Conservation (phyloP, 2,329 filamentous ascomycete species). For the Cladobotryum protrusum region DNA sequence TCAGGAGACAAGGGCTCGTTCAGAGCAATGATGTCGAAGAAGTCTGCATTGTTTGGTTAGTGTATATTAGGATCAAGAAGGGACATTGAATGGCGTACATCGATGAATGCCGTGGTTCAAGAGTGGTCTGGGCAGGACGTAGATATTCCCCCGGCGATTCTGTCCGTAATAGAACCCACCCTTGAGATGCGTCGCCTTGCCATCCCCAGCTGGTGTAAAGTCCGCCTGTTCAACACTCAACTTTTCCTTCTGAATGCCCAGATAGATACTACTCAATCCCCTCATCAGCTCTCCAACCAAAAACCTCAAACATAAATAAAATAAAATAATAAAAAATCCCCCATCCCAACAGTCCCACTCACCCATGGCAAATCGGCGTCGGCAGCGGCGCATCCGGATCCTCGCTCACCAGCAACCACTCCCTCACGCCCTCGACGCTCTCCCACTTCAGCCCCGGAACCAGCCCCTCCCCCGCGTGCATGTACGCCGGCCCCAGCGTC, state of each 20-base stretch:
- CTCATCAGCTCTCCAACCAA: background rate
- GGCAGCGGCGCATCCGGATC: conserved; percentile 42
- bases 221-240: conserved; percentile 23
- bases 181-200: conserved; percentile 24
- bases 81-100: conserved; percentile 27
- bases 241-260: conserved; percentile 18
- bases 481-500: conserved; percentile 31
- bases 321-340: background rate
- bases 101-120: conserved; percentile 46
- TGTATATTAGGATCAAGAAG: too few relatives aligned
- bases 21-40: conserved; percentile 44
- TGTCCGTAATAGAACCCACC: conserved; percentile 43
- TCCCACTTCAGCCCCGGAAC: conserved; percentile 39
- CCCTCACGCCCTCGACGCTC: conserved; percentile 27
- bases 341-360: conserved; percentile 10
- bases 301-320: too few relatives aligned
- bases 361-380: conserved; percentile 41
- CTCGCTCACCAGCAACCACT: conserved; percentile 42
- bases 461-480: conserved; percentile 30
- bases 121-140: conserved; percentile 40
- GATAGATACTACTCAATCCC: conserved; percentile 16
- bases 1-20: conserved; percentile 34
- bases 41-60: conserved; percentile 35
- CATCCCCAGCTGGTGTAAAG: conserved; percentile 27
- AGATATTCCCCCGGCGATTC: conserved; percentile 34